Percentiles rank a stretch among this genome's conserved stretches.
These are phyloP conservation scores for Nepenthes mirabilis DNA, from an alignment of 148 eudicot species.

Conservation along the genomic window DNA sequence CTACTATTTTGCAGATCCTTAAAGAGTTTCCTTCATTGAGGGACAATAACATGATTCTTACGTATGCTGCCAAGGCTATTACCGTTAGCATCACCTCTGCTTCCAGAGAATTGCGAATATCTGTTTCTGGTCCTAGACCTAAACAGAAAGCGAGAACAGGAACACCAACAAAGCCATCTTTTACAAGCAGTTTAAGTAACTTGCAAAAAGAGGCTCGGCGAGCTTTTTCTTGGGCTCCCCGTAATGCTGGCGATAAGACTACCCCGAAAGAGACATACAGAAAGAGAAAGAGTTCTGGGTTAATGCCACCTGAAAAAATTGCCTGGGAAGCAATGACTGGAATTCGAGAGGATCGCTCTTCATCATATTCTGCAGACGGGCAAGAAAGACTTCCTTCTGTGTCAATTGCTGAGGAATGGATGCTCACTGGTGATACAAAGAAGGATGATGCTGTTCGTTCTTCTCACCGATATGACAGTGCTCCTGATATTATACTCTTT, in stretches of 20 bases:
- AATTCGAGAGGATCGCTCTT: conserved; percentile 73
- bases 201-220: conserved; percentile 91
- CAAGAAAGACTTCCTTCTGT: conserved; percentile 83
- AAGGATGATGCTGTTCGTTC: conserved; percentile 85
- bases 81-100: conserved; percentile 64
- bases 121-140: conserved; percentile 55
- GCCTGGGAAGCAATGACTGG: conserved; percentile 96
- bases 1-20: conserved; percentile 47
- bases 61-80: conserved; percentile 89
- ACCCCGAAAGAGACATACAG: conserved; percentile 64
- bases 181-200: conserved; percentile 74
- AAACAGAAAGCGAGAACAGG: conserved; percentile 59
- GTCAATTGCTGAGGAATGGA: conserved; percentile 88
- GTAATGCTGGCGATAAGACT: conserved; percentile 55
- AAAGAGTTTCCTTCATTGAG: conserved; percentile 78
- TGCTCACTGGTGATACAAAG: conserved; percentile 76
- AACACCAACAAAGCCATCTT: conserved; percentile 56
- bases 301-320: conserved; percentile 63
- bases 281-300: conserved; percentile 87
- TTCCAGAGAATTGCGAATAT: conserved; percentile 69
- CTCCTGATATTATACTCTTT: conserved; percentile 86
- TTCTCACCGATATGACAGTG: conserved; percentile 92
- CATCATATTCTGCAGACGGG: conserved; percentile 59
- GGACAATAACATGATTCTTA: conserved; percentile 47
- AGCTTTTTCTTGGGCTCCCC: conserved; percentile 95